Base-by-base conservation (phyloP, 768 basidiomycete species). In the Termitomyces sp. region DNA sequence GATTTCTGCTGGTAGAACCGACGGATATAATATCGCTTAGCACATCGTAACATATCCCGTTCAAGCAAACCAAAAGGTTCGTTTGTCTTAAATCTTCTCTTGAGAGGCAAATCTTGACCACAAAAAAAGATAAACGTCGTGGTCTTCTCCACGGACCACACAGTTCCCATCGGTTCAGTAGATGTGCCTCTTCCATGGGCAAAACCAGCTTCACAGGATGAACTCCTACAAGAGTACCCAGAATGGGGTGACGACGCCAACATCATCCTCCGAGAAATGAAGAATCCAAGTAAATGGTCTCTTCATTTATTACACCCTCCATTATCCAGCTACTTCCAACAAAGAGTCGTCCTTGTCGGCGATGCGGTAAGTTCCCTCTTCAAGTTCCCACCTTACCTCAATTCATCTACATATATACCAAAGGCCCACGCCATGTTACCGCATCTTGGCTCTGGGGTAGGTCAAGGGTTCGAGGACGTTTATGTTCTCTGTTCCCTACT, bases 401-500 rank as follows among this genome's bases (percentile, higher is more conserved):
- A 18, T 40, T 53, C 35, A 42, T 41, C 12, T n/a, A 36, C 60
- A 51, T 27, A 22, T n/a, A n/a, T n/a, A n/a, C n/a, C n/a, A n/a
- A n/a, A 77, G 77, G 82, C 83, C 6, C 83, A 85, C 60, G 81
- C 69, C 0, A 84, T 84, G 83, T 59, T 76, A 27, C 82, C 84
- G 0, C 81, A 84, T 65, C 67, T 84, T 7, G 82, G 82, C 1
- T 75, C 81, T 0, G 83, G 83, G 2, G 80, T 79, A 5, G 79
- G 82, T 7, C 83, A 84, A 66, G 83, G 80, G 1, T 72, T 84
- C 33, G 83, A 84, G 60, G 84, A 84, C 55, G 77, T 75, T 1
- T 74, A 75, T 39, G 62, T 78, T 3, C 65, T 85, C 4, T 74
- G 72, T 39, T 68, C 73, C 11, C 65, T 85, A 16, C 75, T 85